Evolutionary conservation across 176 grass and related monocot genomes (phyloP), one percentile per base, ranked within the genome.

Genomic region (Leersia perrieri): DNA sequence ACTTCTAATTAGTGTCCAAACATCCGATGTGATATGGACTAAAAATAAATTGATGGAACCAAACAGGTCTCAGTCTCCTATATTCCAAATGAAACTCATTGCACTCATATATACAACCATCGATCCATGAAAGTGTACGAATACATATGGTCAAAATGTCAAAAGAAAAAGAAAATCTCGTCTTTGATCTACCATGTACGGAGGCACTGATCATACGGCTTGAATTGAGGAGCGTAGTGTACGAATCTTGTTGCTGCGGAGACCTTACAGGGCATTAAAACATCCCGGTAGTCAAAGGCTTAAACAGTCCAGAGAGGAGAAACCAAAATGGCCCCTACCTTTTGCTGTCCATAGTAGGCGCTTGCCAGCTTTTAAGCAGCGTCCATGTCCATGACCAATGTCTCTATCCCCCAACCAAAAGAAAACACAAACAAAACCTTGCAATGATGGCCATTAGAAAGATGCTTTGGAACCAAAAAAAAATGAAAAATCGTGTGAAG

Each of bases 351-450:
- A 64, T 33, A 31, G 32, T 79, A 25, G 5, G 71, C 76, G 33
- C 33, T 36, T 34, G 69, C 14, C 82, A 85, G 72, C 87, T 81
- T 89, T 82, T 60, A 66, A 28, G 53, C 33, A 30, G 82, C 82
- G 51, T 89, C 76, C 63, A 75, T 79, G 53, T 75, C 76, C 45
- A 20, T 51, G 45, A 13, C 49, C 31, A 30, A 30, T 35, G 30
- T 72, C 58, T 33, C 73, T 1, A 6, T 16, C 4, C 8, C 40
- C 33, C 28, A 5, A 31, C 41, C 31, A 69, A 20, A 5, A 22
- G 13, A 62, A 0, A 15, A 8, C 1, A 38, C 40, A 64, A 61
- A 49, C 55, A 71, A 47, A 70, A 10, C 26, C 31, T 49, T 44
- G 55, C 33, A 87, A 66, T 72, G 66, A 76, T 65, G 72, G 5